A percentile compares a stretch with the other conserved stretches of the same genome.
Conservation (phyloP, 805 yeast genomes). For the Tetrapisispora arboricola region DNA sequence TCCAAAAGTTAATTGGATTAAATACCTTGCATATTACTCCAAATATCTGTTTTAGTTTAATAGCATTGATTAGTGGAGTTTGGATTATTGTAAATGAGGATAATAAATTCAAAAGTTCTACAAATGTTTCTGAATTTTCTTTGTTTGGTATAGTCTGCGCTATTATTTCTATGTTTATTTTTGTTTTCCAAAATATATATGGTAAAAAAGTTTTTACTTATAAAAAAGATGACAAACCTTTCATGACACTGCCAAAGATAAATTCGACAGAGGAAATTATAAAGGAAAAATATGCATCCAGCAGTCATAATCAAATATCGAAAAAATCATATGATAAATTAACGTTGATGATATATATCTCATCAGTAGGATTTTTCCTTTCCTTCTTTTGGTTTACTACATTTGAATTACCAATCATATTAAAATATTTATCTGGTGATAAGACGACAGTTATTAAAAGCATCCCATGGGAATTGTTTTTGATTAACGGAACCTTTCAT, state of each 20-base stretch:
- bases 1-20: constrained; percentile 36
- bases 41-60: constrained; percentile 16
- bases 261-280: neutral
- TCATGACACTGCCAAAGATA: constrained; percentile 1
- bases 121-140: constrained; percentile 8
- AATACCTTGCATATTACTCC: constrained; percentile 10
- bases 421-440: constrained; percentile 9
- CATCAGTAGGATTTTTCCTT: constrained; percentile 56
- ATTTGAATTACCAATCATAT: constrained; percentile 42
- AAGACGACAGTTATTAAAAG: constrained; percentile 17
- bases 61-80: constrained; percentile 21
- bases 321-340: constrained; percentile 60
- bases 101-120: constrained; percentile 1
- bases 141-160: constrained; percentile 58
- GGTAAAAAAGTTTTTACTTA: constrained; percentile 69
- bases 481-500: constrained; percentile 65
- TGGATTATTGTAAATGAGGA: constrained; percentile 24
- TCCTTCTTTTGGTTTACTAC: constrained; percentile 67
- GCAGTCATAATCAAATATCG: constrained; percentile 8
- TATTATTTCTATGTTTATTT: constrained; percentile 54
- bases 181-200: constrained; percentile 79
- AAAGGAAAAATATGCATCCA: constrained; percentile 5
- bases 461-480: constrained; percentile 40
- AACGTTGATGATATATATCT: constrained; percentile 71
- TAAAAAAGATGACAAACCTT: constrained; percentile 11